These are phyloP conservation scores for Adansonia gregorii DNA, from an alignment of 441 rosid genomes.

Conservation along the genomic window DNA sequence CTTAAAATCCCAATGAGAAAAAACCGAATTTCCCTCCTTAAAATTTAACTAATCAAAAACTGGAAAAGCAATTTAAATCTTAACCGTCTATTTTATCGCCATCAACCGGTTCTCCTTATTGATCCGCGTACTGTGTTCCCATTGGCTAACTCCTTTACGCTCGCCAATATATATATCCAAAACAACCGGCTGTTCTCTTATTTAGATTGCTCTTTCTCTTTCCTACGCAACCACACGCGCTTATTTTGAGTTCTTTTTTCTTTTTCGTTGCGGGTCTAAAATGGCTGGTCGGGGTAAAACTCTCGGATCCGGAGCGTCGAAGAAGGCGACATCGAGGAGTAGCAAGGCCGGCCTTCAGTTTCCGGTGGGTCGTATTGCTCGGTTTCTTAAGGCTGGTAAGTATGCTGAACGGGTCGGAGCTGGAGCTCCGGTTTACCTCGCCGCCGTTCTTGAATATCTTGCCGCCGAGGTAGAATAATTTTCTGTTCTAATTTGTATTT, in stretches of 20 bases:
- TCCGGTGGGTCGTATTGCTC: constrained; percentile 92
- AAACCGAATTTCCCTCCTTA: constrained; percentile 7
- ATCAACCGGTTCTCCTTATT: constrained; percentile 35
- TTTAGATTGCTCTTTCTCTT: neutral
- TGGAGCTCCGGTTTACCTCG: constrained; percentile 94
- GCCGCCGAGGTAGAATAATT: constrained; percentile 75
- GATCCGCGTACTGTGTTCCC: constrained; percentile 45
- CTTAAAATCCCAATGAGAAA: neutral
- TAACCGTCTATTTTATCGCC: constrained; percentile 18
- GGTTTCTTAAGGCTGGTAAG: constrained; percentile 93
- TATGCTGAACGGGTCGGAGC: constrained; percentile 97
- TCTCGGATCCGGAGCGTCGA: constrained; percentile 80
- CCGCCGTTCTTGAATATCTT: constrained; percentile 87
- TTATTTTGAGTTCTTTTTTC: too few species aligned
- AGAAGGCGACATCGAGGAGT: constrained; percentile 92
- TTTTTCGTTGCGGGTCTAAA: neutral
- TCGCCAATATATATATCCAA: constrained; percentile 32
- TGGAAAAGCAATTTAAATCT: constrained; percentile 31
- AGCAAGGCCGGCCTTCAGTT: constrained; percentile 95
- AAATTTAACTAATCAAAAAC: neutral
- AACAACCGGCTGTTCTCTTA: neutral
- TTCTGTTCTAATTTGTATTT: neutral
- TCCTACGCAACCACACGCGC: neutral
- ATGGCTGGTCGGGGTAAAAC: constrained; percentile 96
- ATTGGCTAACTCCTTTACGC: constrained; percentile 43